Conservation (phyloP, 768 basidiomycete species). For the Rhodotorula paludigena region DNA sequence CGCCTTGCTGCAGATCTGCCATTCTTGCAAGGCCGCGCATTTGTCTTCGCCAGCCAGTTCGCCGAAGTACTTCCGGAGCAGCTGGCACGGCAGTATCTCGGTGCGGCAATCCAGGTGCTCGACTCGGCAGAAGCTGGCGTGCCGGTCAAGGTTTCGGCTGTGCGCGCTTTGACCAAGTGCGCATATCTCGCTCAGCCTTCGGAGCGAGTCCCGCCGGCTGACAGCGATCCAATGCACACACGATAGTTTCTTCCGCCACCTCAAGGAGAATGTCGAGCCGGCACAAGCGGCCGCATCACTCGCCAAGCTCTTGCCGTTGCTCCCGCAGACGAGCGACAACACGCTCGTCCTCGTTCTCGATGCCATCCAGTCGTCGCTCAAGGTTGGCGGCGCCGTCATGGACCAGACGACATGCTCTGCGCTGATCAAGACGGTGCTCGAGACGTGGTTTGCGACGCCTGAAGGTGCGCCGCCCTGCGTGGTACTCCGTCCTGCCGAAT, state of each 20-base stretch:
- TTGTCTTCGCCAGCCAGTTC: conserved; percentile 89
- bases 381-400: conserved; percentile 58
- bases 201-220: too few relatives aligned
- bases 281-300: conserved; percentile 65
- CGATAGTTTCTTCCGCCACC: conserved; percentile 51
- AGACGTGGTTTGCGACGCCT: conserved; percentile 80
- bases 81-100: conserved; percentile 77
- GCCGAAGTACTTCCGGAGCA: conserved; percentile 65
- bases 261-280: conserved; percentile 57
- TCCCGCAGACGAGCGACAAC: conserved; percentile 74
- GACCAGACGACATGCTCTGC: conserved; percentile 56
- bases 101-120: conserved; percentile 78
- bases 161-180: conserved; percentile 88
- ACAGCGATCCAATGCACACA: too few relatives aligned
- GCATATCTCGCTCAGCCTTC: too few relatives aligned
- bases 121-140: conserved; percentile 65
- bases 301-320: conserved; percentile 74
- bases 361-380: conserved; percentile 71
- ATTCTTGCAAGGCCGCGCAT: conserved; percentile 89
- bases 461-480: conserved; percentile 57
- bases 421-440: conserved; percentile 63
- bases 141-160: conserved; percentile 90
- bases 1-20: conserved; percentile 60
- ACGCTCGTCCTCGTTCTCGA: conserved; percentile 83
- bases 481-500: background rate